These are phyloP conservation scores for Penicillium verhagenii DNA, from an alignment of 495 filamentous ascomycete genomes.

Conservation along the genomic window DNA sequence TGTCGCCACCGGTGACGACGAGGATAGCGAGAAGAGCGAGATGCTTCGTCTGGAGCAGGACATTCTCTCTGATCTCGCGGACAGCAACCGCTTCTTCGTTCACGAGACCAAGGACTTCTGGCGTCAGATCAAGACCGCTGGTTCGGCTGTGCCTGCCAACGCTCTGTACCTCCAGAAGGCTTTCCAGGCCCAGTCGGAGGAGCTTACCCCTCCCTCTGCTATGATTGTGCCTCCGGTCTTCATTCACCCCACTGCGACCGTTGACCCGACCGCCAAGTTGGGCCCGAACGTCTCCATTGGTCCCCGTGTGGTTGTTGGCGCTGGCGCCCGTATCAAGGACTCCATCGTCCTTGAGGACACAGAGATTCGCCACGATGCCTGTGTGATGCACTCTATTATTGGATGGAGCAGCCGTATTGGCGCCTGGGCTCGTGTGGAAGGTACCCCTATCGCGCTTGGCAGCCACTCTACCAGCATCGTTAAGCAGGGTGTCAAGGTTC, in stretches of 20 bases:
- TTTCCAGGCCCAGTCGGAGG: conserved; percentile 75
- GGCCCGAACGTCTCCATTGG: conserved; percentile 97
- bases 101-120: conserved; percentile 99
- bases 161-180: conserved; percentile 97
- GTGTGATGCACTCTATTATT: conserved; percentile 93
- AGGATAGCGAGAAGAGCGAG: conserved; percentile 76
- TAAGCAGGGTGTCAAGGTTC: conserved; percentile 97
- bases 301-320: conserved; percentile 76
- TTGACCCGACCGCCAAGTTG: conserved; percentile 94
- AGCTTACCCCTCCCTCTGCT: conserved; percentile 80
- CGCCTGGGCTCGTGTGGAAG: conserved; percentile 96
- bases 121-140: conserved; percentile 99
- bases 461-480: conserved; percentile 93
- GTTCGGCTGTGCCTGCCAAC: conserved; percentile 95
- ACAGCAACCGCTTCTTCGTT: conserved; percentile 97
- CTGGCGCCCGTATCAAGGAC: conserved; percentile 92
- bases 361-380: conserved; percentile 97
- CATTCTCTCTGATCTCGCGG: conserved; percentile 92
- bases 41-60: conserved; percentile 97
- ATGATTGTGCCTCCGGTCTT: conserved; percentile 93
- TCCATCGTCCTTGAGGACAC: conserved; percentile 92
- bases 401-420: conserved; percentile 96
- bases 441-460: conserved; percentile 82
- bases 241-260: conserved; percentile 91
- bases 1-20: conserved; percentile 70